phyloP scores from a whole-genome alignment of 306 rosid species.

The Quercus robur region DNA sequence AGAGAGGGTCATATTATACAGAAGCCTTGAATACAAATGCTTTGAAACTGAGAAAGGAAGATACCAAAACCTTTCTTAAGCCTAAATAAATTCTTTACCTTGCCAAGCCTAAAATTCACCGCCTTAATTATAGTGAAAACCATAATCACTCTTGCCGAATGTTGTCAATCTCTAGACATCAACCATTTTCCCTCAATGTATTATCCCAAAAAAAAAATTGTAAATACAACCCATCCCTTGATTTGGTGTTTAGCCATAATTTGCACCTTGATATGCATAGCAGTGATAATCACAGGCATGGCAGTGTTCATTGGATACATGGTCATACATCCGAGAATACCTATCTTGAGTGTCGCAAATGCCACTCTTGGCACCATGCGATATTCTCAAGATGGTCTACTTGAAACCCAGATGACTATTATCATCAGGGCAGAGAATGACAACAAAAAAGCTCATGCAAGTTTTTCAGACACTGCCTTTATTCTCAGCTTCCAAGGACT shows the following conservation, averaged over 20 bases:
- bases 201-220: fast-evolving
- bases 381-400: conserved; percentile 42
- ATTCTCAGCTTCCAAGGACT: conserved; percentile 46
- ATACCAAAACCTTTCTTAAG: conserved; percentile 82
- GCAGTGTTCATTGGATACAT: conserved; percentile 56
- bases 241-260: conserved; percentile 63
- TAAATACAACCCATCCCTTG: too few species aligned
- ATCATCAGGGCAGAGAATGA: conserved; percentile 62
- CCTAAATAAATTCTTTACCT: conserved; percentile 25
- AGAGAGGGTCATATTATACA: too few species aligned
- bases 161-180: conserved; percentile 17
- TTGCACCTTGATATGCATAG: conserved; percentile 61
- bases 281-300: conserved; percentile 48
- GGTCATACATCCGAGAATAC: conserved; percentile 69
- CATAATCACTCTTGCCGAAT: conserved; percentile 22
- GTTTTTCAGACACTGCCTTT: conserved; percentile 52
- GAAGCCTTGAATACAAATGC: conserved; percentile 23
- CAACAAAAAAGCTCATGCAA: conserved; percentile 65
- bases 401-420: conserved; percentile 50
- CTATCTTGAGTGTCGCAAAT: conserved; percentile 41
- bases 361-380: conserved; percentile 51
- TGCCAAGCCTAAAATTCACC: conserved; percentile 10
- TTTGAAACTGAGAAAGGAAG: conserved; percentile 68
- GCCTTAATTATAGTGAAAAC: background rate
- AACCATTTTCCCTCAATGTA: background rate